Evolutionary conservation across 2,329 filamentous ascomycete species (phyloP).

Genomic region (Aspergillus calidoustus): DNA sequence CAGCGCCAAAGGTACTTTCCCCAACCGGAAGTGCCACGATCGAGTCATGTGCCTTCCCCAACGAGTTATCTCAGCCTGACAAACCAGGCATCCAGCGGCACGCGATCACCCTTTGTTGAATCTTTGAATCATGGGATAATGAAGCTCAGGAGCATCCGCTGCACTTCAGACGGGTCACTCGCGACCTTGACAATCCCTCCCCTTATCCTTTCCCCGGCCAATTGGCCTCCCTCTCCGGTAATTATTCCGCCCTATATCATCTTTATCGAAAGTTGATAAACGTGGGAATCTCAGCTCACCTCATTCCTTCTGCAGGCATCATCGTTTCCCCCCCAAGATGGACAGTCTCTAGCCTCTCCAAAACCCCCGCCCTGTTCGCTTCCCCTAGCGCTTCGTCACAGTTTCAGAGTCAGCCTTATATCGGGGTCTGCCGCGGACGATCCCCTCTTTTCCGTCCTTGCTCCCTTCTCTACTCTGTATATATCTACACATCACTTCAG

Average conservation of each 20-base stretch:
- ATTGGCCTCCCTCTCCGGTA: background rate
- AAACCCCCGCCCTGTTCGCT: constrained; percentile 11
- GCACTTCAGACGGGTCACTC: background rate
- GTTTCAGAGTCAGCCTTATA: constrained; percentile 13
- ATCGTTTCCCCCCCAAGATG: constrained; percentile 19
- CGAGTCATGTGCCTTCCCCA: constrained; percentile 21
- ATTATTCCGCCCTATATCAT: background rate
- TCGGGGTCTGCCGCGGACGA: background rate
- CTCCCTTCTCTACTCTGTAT: constrained; percentile 2
- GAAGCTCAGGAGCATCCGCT: background rate
- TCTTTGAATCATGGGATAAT: background rate
- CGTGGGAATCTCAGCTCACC: background rate
- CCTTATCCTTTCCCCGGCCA: background rate
- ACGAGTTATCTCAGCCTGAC: constrained; percentile 14
- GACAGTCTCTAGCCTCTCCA: constrained; percentile 18
- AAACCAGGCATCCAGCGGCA: constrained; percentile 25
- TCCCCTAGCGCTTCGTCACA: constrained; percentile 2
- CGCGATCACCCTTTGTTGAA: constrained; percentile 20
- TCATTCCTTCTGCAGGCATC: constrained; percentile 14
- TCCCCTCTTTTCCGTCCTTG: background rate
- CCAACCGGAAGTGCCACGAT: constrained; percentile 3
- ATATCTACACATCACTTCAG: background rate
- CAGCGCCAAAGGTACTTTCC: background rate
- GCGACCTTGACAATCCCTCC: background rate
- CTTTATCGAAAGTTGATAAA: background rate